Percentiles rank a stretch among this genome's conserved stretches.
Conservation (phyloP, 176 grass and related monocot genomes). For the Poa pratensis region DNA sequence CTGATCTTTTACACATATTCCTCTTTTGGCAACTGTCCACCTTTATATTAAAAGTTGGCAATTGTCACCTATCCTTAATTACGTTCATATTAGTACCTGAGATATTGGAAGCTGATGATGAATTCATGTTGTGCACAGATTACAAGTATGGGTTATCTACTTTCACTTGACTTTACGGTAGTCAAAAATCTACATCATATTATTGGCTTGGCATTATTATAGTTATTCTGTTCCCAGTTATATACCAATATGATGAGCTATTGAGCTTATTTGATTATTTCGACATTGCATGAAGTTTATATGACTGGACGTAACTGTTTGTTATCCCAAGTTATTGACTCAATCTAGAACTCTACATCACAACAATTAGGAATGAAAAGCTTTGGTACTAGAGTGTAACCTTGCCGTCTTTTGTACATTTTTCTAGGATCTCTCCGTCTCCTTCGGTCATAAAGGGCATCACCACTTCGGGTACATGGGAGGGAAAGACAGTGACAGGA, state of each 20-base stretch:
- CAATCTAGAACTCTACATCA: conserved; percentile 19
- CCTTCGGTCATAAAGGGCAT: conserved; percentile 54
- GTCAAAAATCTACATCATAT: conserved; percentile 12
- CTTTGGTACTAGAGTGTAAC: conserved; percentile 30
- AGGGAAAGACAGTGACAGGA: conserved; percentile 72
- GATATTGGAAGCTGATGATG: not conserved
- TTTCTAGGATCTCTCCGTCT: conserved; percentile 69
- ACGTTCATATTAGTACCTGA: conserved; percentile 7
- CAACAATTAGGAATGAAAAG: conserved; percentile 1
- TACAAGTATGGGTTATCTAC: not conserved
- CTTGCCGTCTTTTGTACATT: conserved; percentile 26
- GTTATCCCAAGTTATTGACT: conserved; percentile 7
- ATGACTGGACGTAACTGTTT: conserved; percentile 8
- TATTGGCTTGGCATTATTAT: not conserved
- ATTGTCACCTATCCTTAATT: not conserved
- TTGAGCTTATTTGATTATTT: conserved; percentile 23
- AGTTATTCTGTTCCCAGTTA: conserved; percentile 32
- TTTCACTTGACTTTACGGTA: not conserved
- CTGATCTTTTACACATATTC: not conserved
- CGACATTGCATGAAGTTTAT: conserved; percentile 2
- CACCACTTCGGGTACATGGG: conserved; percentile 42
- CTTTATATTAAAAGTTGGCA: not conserved
- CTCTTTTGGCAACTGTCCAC: not conserved
- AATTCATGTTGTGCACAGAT: not conserved
- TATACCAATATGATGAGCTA: conserved; percentile 10